Evolutionary conservation across 805 yeast species (phyloP).

Genomic region (Candida easanensis): DNA sequence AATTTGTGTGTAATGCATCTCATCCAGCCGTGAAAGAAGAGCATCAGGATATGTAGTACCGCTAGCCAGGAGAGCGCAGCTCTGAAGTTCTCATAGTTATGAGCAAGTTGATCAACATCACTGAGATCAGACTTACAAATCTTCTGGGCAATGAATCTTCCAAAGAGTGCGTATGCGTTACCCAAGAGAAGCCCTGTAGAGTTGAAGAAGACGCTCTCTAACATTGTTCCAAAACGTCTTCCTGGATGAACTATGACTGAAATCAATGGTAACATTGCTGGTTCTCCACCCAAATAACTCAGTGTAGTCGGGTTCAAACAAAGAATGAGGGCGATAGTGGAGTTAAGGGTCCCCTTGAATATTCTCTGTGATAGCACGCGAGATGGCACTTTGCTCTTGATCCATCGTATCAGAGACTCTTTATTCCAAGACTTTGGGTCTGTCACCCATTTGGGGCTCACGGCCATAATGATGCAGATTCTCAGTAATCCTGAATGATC

Average conservation of each 20-base stretch:
- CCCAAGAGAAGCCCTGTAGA: constrained; percentile 41
- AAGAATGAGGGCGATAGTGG: constrained; percentile 41
- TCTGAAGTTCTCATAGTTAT: constrained; percentile 32
- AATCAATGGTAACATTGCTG: constrained; percentile 43
- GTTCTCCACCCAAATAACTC: constrained; percentile 36
- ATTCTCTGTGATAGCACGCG: constrained; percentile 36
- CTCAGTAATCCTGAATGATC: no score
- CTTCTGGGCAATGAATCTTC: constrained; percentile 38
- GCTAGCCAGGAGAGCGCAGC: constrained; percentile 43
- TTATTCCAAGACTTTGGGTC: background rate
- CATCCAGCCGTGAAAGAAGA: constrained; percentile 48
- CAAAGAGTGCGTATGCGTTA: constrained; percentile 39
- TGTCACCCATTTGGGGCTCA: no score
- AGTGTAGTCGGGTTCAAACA: constrained; percentile 37
- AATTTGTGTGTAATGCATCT: constrained; percentile 45
- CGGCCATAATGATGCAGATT: no score
- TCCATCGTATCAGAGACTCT: background rate
- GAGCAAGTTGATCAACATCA: constrained; percentile 24
- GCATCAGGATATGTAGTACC: constrained; percentile 43
- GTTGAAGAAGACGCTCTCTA: constrained; percentile 41
- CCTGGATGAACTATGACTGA: constrained; percentile 51
- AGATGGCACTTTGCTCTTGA: constrained; percentile 16
- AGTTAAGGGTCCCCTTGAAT: constrained; percentile 35
- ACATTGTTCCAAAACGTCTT: constrained; percentile 44
- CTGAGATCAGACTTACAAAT: constrained; percentile 30